Evolutionary conservation across 176 grass and related monocot species (phyloP), one percentile per base, ranked within the genome.

Genomic region (Themeda triandra): DNA sequence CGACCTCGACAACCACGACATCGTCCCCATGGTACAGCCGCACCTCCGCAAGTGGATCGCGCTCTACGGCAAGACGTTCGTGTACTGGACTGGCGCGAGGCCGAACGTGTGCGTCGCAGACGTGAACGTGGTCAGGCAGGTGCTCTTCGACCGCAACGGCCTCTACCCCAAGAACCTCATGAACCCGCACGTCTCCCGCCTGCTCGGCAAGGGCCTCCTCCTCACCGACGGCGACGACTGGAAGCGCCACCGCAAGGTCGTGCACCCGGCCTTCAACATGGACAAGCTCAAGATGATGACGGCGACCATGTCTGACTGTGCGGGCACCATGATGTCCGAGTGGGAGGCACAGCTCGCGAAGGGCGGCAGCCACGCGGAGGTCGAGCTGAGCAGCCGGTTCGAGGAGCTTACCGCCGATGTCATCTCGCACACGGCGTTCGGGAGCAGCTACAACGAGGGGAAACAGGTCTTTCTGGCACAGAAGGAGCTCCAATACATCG

Each of bases 211-310:
- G 70, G 93, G 79, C 4, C 70, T 95, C 70, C 18, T 82, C 0
- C 19, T 90, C 53, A 76, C 42, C 10, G 54, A 92, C 66, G 90
- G 90, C 37, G 66, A 89, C 1, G 88, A 92, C 5, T 95, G 93
- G 93, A 81, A 80, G 54, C 87, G 90, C 42, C 92, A 94, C 76
- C 81, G 75, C 1, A 92, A 77, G 49, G 87, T 90, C 13, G 74
- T 94, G n/a, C 77, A 87, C 78, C 92, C 87, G 1, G 92, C 85
- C 0, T 93, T 90, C 88, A 62, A 76, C 32, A 83, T 90, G 68
- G 91, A 93, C 74, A 90, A 93, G 60, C 48, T 94, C 79, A 94
- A 94, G 92, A 77, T 84, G 87, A 88, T 95, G 90, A 95, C 85
- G 11, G 77, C 1, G 18, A 88, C 63, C n/a, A 94, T 92, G 64